Base-by-base conservation (phyloP, 2,329 filamentous ascomycete genomes). In the Sordariomycetes sp. region DNA sequence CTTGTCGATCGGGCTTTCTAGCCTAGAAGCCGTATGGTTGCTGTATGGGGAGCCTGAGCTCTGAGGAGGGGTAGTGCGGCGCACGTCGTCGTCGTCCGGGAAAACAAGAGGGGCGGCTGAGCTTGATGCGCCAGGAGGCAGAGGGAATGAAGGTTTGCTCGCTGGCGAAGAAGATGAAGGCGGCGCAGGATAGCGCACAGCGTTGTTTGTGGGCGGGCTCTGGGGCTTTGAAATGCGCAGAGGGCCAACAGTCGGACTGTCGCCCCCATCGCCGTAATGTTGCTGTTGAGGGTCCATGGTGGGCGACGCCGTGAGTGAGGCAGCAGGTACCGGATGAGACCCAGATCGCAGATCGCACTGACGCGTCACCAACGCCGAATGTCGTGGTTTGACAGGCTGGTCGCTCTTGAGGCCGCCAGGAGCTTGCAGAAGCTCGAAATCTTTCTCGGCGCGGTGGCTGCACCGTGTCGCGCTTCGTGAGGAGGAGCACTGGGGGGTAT, bases 151-250 rank as follows among this genome's bases (percentile, higher is more conserved):
- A 32, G 72, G 74, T 46, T 75, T 75, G 50, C 59, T 72, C 49
- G 60, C 41, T 8, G 50, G 47, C 26, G 44, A 53, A 24, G 56
- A 50, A 32, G 68, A 62, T 3, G 59, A 56, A n/a, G 56, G 55
- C 31, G 68, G 66, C 20, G 64, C 61, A 36, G 68, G 70, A 48
- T 72, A 75, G 48, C 62, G 65, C 54, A 66, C 69, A 29, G 44
- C 39, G 23, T 65, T 63, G 36, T 57, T 53, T 35, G 75, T 75
- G 34, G 68, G 68, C 21, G 79, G 73, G 38, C 79, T 82, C 47
- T 78, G 74, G 37, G 80, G 77, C 58, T 93, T 93, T 64, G 80
- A 81, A 55, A 94, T 93, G 50, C 86, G 77, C 59, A 94, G 61
- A 39, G 87, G 87, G 15, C 24, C 32, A 46, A 94, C 74, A 14